Base-by-base conservation (phyloP, 345 rosid genomes). In the Psidium friedrichsthalianum region DNA sequence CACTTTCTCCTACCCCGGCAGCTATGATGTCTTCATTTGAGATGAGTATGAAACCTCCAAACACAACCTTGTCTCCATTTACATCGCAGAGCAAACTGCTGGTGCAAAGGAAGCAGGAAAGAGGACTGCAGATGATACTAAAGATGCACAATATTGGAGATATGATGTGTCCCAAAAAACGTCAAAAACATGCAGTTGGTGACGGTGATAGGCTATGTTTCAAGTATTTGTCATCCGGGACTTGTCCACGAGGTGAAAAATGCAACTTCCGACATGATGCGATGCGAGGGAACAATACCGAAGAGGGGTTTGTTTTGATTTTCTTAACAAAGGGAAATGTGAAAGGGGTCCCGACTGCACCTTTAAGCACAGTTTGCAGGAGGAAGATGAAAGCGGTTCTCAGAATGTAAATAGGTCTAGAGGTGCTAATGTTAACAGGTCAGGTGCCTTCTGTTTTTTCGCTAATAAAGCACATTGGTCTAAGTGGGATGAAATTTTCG, bases 221-320 rank as follows among this genome's bases (percentile, higher is more conserved):
- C 85, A 97, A 97, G 89, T 97, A 90, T 90, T 88, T 97, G 56
- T 93, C 89, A 84, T 94, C 99, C 42, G 99, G 98, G 56, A 91
- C 95, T 87, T 97, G 99, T 90, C 92, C 96, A 40, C 90, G 91
- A 47, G 97, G 92, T 51, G 95, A 95, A 88, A 85, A 86, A 56
- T 97, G 96, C 92, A 87, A 93, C 90, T 97, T 94, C 86, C 89
- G 55, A 83, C 99, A 95, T 93, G 93, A 94, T 74, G 84, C 86
- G 97, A 94, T 86, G 93, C 96, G 49, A 93, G 97, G 89, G 98
- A 95, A 82, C 99, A 97, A 84, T 94, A 90, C 87, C 82, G 88
- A 74, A 91, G 95, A 90, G 99, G 99, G 84, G 98, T 94, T 88
- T 97, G 99, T 91, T 93, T 97, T 87, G 98, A 97, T 90, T 94